Conservation (phyloP, 352 stramenopile genomes). For the Phytopythium helicoides region DNA sequence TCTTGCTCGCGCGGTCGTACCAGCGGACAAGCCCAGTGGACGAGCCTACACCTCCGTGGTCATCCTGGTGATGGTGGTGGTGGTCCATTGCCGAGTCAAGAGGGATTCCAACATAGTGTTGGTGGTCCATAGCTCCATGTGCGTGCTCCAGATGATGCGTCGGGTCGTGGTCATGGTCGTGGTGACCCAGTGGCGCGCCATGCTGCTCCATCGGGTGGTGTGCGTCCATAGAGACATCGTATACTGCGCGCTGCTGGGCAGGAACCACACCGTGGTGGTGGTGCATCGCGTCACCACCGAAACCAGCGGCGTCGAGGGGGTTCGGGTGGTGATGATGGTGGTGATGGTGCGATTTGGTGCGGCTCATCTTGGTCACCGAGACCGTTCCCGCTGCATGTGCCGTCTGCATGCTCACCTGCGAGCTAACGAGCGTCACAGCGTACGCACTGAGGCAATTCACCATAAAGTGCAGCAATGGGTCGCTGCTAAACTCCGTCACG, state of each 20-base stretch:
- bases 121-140: no score
- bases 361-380: constrained; percentile 27
- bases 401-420: constrained; percentile 54
- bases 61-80: background rate
- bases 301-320: background rate
- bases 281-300: background rate
- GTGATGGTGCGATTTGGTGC: constrained; percentile 5
- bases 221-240: constrained; percentile 3
- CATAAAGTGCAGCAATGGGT: constrained; percentile 60
- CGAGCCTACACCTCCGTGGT: background rate
- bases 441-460: constrained; percentile 74
- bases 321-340: background rate
- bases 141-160: background rate
- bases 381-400: constrained; percentile 19
- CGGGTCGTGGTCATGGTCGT: constrained; percentile 3
- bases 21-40: constrained; percentile 39
- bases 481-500: constrained; percentile 51
- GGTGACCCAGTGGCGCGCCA: background rate
- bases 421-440: constrained; percentile 52
- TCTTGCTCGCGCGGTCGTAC: constrained; percentile 53
- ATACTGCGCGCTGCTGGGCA: constrained; percentile 1
- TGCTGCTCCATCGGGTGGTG: constrained; percentile 2
- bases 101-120: background rate
- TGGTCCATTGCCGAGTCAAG: background rate
- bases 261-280: background rate